Evolutionary conservation across 371 early-diverging fungal genomes (phyloP), one percentile per base, ranked within the genome.

Genomic region (Rhizopus sp.): DNA sequence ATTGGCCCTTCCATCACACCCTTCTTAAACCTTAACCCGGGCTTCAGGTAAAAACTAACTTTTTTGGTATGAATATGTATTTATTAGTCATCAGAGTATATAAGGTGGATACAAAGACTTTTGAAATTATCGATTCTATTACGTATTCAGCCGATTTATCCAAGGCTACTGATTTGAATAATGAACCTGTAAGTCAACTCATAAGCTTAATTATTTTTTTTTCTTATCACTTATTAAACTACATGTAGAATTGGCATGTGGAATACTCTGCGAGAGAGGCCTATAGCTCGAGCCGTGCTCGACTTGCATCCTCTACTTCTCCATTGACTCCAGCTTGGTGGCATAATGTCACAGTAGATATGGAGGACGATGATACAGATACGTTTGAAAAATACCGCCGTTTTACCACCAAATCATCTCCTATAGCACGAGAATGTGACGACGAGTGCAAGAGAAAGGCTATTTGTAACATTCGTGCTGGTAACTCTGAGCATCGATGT

Each of bases 271-370:
- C 85, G 16, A 62, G 75, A 47, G 55, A 79, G 34, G 64, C 74
- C 17, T 84, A 77, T 37, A 50, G 62, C 16, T 73, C 74, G 40
- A 59, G 62, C 5, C 7, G 38, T 12, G 78, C 75, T 8, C 53
- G 52, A 8, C 53, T 77, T 1, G 47, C 59, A 6, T 66, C 55
- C 15, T 51, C 67, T 10, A 59, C 59, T 16, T 50, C 58, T 0
- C 82, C 84, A 0, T 47, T 85, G 38, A 63, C 70, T n/a, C 70
- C 85, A 2, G 60, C 66, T 7, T 85, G 85, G 85, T 85, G 85
- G 85, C 85, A 85, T 45, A 68, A 80, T 38, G 81, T 85, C 0
- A 79, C 83, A 3, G 56, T 59, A 13, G 70, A 66, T 12, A 82
- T 85, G 64, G 83, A 83, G 63, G 42, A 60, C 7, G 61, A 66